Conservation (phyloP, 2,329 filamentous ascomycete species). For the Alternaria brassicicola region DNA sequence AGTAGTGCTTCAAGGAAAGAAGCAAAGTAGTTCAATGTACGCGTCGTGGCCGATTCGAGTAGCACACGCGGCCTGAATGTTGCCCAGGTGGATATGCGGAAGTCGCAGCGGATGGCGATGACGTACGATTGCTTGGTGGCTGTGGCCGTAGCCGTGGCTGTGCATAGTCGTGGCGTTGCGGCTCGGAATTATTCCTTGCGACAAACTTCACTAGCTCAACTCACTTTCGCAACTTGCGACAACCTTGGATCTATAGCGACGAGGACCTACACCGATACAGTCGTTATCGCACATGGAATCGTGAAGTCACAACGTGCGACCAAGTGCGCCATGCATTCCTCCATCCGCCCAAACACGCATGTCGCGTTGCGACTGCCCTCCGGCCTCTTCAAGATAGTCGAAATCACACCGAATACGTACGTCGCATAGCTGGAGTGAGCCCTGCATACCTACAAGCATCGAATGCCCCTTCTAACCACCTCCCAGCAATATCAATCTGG, state of each 20-base stretch:
- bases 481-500: constrained; percentile 78
- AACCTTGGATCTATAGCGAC: background rate
- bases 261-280: background rate
- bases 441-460: constrained; percentile 3
- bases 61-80: constrained; percentile 12
- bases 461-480: constrained; percentile 5
- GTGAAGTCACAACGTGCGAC: constrained; percentile 1
- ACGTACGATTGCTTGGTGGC: constrained; percentile 15
- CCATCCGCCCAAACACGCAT: constrained; percentile 58
- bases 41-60: constrained; percentile 3
- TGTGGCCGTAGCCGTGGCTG: constrained; percentile 4
- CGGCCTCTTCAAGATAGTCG: constrained; percentile 62
- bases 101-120: constrained; percentile 16
- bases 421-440: constrained; percentile 52
- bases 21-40: background rate
- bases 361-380: constrained; percentile 64
- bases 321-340: constrained; percentile 50
- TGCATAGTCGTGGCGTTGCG: background rate
- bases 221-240: constrained; percentile 3
- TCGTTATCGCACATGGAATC: constrained; percentile 15
- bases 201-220: constrained; percentile 11
- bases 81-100: background rate
- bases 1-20: background rate
- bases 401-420: constrained; percentile 69
- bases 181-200: constrained; percentile 7